phyloP scores from a whole-genome alignment of 1,284 basidiomycete species.

The Moniliophthora roreri region DNA sequence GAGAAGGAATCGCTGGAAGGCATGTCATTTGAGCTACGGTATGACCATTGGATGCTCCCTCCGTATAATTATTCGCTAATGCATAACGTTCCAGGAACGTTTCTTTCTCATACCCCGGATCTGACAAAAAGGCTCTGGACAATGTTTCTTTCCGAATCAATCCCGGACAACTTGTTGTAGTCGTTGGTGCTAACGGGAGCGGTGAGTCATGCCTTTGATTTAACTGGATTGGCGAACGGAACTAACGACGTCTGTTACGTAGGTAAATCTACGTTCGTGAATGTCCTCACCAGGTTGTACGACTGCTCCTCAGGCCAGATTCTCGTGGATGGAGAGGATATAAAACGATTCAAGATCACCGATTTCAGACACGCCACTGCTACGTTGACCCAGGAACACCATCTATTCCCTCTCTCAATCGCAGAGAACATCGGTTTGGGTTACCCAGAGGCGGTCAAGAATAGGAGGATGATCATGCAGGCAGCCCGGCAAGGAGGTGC shows the following conservation, averaged over 20 bases:
- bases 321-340: slow-evolving; percentile 37
- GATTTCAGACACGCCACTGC: slow-evolving; percentile 38
- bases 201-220: neutral
- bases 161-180: slow-evolving; percentile 31
- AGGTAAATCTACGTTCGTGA: slow-evolving; percentile 43
- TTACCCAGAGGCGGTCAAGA: slow-evolving; percentile 25
- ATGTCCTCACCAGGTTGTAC: slow-evolving; percentile 44
- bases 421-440: slow-evolving; percentile 49
- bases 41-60: too few relatives aligned
- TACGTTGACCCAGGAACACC: slow-evolving; percentile 43
- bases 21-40: slow-evolving; percentile 4
- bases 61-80: neutral
- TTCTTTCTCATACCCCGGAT: slow-evolving; percentile 3
- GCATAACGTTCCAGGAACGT: neutral
- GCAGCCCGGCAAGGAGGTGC: slow-evolving; percentile 41
- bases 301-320: slow-evolving; percentile 39
- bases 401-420: slow-evolving; percentile 41
- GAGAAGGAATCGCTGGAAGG: neutral
- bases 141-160: slow-evolving; percentile 2
- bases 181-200: slow-evolving; percentile 46
- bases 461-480: slow-evolving; percentile 29
- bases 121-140: slow-evolving; percentile 1
- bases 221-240: too few relatives aligned
- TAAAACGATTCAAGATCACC: slow-evolving; percentile 30
- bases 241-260: too few relatives aligned